Evolutionary conservation across 108 stramenopile genomes (phyloP), one percentile per base, ranked within the genome.

Genomic region (Nitzschia palea): DNA sequence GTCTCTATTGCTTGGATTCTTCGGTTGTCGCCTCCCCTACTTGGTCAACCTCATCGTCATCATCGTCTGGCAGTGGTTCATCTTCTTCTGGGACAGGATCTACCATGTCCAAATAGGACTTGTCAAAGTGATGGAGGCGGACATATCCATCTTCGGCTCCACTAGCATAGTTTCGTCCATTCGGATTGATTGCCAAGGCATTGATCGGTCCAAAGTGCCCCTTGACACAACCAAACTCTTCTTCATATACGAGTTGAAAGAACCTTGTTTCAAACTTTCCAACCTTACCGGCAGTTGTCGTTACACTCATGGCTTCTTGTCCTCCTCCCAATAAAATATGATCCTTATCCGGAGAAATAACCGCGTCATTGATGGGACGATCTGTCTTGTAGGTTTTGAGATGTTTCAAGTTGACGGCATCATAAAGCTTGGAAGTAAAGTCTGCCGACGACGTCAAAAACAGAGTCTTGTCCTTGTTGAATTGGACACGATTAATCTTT

Each of bases 151-250:
- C 96, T 78, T 97, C 96, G 2, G 92, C 94, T 35, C 96, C 96
- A 74, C 89, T 94, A 1, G 95, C 91, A 83, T 93, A 95, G 64
- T 83, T 80, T 28, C 76, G 76, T 22, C 99, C 99, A 66, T 94
- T 94, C 10, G 99, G 99, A 74, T 96, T 94, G 60, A 97, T 89
- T 45, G 88, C 97, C n/a, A 98, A 42, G 32, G 98, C 97, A 81
- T 98, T 99, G 77, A 99, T 97, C 43, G 99, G 98, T 30, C 99
- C 99, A 71, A 99, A 99, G 68, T 99, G 99, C 15, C 99, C 99
- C 83, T 97, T 96, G 56, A 98, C 97, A 28, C 85, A 71, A 4
- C 97, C 99, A 63, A 99, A 98, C 77, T 98, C 98, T 58, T 95
- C 95, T 78, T 95, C 97, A 70, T 96, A 97, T 4, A 97, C 95